These are phyloP conservation scores for Amphichorda felina DNA, from an alignment of 2,329 filamentous ascomycete genomes.

Conservation along the genomic window DNA sequence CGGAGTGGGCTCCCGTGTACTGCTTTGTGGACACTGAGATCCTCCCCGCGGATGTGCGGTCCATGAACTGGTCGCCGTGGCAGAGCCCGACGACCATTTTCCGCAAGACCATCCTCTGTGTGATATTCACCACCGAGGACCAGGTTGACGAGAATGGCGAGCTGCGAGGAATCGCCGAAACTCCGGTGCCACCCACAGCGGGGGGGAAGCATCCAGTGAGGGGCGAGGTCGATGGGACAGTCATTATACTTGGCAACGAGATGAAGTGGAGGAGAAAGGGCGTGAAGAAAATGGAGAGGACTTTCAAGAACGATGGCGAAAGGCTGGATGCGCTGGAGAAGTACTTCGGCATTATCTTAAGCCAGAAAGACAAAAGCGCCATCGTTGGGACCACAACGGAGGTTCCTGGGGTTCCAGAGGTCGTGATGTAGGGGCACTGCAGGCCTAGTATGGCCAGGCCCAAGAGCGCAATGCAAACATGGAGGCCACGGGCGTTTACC, in stretches of 20 bases:
- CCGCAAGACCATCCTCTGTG: conserved; percentile 20
- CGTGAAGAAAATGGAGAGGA: not conserved
- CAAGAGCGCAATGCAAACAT: too few species aligned
- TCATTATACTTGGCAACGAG: not conserved
- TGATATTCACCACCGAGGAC: conserved; percentile 24
- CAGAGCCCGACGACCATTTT: conserved; percentile 20
- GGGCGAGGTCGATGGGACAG: conserved; percentile 2
- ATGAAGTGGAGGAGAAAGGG: conserved; percentile 3
- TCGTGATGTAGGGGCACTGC: too few species aligned
- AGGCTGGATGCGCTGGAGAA: not conserved
- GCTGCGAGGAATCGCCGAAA: not conserved
- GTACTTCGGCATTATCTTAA: conserved; percentile 1
- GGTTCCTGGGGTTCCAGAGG: not conserved
- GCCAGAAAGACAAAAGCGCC: conserved; percentile 1
- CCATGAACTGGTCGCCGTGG: conserved; percentile 23
- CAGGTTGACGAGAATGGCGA: conserved; percentile 4
- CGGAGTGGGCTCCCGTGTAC: conserved; percentile 27
- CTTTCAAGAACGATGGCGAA: conserved; percentile 1
- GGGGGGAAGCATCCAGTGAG: too few species aligned
- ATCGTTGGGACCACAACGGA: conserved; percentile 3
- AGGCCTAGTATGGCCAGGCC: too few species aligned
- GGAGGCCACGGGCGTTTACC: too few species aligned
- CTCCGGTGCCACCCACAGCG: not conserved
- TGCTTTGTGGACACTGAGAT: conserved; percentile 33
- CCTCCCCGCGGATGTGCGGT: conserved; percentile 22